Evolutionary conservation across 495 filamentous ascomycete species (phyloP).

Genomic region (Chaetomidium leptoderma): DNA sequence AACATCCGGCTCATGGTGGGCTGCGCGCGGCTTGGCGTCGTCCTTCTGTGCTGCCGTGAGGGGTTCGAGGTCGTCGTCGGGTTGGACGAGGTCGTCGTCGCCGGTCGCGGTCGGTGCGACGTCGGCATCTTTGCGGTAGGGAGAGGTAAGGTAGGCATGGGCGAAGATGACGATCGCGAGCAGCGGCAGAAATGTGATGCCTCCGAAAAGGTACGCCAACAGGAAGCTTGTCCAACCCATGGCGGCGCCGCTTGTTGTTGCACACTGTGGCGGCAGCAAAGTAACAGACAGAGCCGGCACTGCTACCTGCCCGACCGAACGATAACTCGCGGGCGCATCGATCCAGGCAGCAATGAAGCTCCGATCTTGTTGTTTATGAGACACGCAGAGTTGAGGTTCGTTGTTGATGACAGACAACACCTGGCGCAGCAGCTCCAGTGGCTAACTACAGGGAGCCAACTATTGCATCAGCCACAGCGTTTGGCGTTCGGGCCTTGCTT

Average conservation of each 20-base stretch:
- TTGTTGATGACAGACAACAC: constrained; percentile 12
- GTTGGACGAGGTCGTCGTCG: constrained; percentile 43
- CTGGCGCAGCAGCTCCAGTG: neutral
- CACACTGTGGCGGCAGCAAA: constrained; percentile 2
- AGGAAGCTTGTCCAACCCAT: constrained; percentile 66
- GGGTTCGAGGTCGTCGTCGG: constrained; percentile 45
- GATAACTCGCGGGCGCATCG: constrained; percentile 26
- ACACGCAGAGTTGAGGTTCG: neutral
- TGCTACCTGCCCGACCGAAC: constrained; percentile 30
- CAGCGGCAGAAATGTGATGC: constrained; percentile 83
- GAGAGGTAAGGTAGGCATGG: constrained; percentile 66
- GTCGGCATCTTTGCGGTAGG: constrained; percentile 41
- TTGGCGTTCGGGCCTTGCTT: neutral
- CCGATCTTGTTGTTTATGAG: constrained; percentile 4
- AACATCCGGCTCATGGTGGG: constrained; percentile 69
- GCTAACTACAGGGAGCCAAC: neutral
- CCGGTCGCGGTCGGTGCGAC: constrained; percentile 18
- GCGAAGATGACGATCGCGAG: constrained; percentile 59
- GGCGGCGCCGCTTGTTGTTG: constrained; percentile 50
- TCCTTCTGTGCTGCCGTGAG: constrained; percentile 45
- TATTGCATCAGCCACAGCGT: constrained; percentile 3
- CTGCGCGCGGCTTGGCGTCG: constrained; percentile 39
- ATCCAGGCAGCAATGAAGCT: constrained; percentile 13
- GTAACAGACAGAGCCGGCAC: constrained; percentile 10
- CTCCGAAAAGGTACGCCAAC: constrained; percentile 78